These are phyloP conservation scores for Diophrys appendiculata DNA, from an alignment of 73 alveolate species.

Conservation along the genomic window DNA sequence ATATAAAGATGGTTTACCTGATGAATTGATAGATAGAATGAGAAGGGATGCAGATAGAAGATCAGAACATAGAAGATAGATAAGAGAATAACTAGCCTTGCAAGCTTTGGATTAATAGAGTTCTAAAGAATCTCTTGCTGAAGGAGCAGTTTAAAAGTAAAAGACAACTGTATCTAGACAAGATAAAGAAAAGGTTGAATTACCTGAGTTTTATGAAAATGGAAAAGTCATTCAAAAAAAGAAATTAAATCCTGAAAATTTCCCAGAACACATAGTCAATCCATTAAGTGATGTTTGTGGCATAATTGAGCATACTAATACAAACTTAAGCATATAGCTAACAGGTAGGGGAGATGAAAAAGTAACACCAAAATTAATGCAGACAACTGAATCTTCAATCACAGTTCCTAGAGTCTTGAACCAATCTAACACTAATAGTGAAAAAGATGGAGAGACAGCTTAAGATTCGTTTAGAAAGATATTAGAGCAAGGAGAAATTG, in stretches of 20 bases:
- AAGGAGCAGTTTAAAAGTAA: background rate
- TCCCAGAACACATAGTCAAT: background rate
- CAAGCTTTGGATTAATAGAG: background rate
- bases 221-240: background rate
- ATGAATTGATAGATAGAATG: background rate
- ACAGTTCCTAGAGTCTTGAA: background rate
- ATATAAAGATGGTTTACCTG: background rate
- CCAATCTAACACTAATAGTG: background rate
- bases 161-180: background rate
- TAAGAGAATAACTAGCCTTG: background rate
- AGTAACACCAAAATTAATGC: background rate
- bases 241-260: background rate
- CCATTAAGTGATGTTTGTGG: too few species aligned
- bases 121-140: background rate
- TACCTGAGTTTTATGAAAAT: background rate
- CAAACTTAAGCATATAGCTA: background rate
- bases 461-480: background rate
- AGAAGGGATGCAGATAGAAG: background rate
- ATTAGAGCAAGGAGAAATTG: background rate
- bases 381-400: background rate
- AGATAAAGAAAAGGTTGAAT: background rate
- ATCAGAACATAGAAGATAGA: background rate
- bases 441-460: background rate
- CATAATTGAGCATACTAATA: too few species aligned
- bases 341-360: background rate